These are phyloP conservation scores for Yamadazyma diospyri DNA, from an alignment of 1,139 yeast species.

Conservation along the genomic window DNA sequence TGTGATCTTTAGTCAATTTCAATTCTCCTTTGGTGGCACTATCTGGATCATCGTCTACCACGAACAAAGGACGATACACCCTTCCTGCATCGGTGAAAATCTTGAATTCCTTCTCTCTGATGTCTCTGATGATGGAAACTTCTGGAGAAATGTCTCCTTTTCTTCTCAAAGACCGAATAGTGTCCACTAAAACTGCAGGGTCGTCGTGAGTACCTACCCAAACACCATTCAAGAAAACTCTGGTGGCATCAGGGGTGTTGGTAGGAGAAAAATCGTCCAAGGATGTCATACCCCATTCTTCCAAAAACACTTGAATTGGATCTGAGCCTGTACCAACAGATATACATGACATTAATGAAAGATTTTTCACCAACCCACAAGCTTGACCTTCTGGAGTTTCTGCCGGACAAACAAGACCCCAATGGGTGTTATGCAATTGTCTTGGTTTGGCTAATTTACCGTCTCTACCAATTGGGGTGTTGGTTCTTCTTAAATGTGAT, in stretches of 20 bases:
- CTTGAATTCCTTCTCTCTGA: constrained; percentile 92
- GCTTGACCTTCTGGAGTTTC: constrained; percentile 99
- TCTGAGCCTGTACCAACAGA: constrained; percentile 98
- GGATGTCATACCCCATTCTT: constrained; percentile 99
- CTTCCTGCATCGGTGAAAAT: constrained; percentile 99
- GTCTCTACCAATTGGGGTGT: constrained; percentile 98
- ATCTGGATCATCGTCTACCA: constrained; percentile 82
- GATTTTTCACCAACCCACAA: constrained; percentile 96
- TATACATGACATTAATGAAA: constrained; percentile 94
- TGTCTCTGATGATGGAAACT: constrained; percentile 94
- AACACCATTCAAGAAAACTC: constrained; percentile 96
- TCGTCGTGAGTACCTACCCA: constrained; percentile 99
- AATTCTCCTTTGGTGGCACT: constrained; percentile 76
- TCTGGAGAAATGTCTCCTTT: constrained; percentile 95
- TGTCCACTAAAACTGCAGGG: constrained; percentile 85
- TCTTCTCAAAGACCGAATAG: constrained; percentile 89
- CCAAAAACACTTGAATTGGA: constrained; percentile 87
- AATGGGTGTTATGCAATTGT: constrained; percentile 97
- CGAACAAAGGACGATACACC: constrained; percentile 90
- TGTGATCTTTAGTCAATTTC: constrained; percentile 79
- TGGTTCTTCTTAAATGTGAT: constrained; percentile 97
- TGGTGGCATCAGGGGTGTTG: constrained; percentile 85
- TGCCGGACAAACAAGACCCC: constrained; percentile 99
- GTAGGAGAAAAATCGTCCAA: constrained; percentile 94
- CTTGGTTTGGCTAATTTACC: constrained; percentile 98